Conservation (phyloP, 106 monocot species). For the Dendrobium nobile region DNA sequence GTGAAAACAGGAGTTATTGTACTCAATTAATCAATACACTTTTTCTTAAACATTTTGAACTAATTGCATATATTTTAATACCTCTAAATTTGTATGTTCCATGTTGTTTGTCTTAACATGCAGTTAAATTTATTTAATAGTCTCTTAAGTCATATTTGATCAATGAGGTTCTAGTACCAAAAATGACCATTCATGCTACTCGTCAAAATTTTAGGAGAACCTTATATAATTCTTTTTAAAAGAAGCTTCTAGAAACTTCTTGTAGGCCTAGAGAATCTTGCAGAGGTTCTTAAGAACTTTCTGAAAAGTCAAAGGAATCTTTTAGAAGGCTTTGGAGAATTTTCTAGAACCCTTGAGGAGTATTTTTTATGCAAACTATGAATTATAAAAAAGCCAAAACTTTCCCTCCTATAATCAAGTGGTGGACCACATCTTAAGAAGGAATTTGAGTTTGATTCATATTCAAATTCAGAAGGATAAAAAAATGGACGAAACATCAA, state of each 20-base stretch:
- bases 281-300: not conserved
- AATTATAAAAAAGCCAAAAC: not conserved
- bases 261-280: not conserved
- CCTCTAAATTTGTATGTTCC: not conserved
- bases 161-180: not conserved
- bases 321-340: not conserved
- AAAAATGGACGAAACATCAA: too few relatives aligned
- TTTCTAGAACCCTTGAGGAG: not conserved
- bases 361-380: not conserved
- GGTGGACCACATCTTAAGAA: not conserved
- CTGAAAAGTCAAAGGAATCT: not conserved
- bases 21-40: not conserved
- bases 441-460: too few relatives aligned
- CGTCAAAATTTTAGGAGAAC: not conserved
- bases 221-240: not conserved
- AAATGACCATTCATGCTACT: not conserved
- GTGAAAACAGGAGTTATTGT: not conserved
- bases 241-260: not conserved
- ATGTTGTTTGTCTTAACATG: not conserved
- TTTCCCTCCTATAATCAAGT: not conserved
- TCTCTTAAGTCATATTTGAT: not conserved
- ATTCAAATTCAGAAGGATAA: too few relatives aligned
- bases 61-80: not conserved
- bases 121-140: not conserved
- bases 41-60: not conserved